Conservation (phyloP, 2,329 filamentous ascomycete genomes). For the Aurifilum marmelostoma region DNA sequence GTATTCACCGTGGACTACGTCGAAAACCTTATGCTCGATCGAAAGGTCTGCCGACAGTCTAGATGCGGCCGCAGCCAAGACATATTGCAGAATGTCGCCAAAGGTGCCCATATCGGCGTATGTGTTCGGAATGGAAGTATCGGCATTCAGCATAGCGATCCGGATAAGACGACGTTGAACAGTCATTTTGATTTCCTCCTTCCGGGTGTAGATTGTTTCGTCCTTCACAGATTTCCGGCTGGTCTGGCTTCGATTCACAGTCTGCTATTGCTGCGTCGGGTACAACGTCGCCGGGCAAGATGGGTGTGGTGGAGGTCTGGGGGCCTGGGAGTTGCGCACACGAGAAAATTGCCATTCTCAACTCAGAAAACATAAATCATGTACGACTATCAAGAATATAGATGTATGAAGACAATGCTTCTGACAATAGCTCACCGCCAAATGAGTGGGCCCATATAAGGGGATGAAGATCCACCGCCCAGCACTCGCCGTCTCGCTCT, state of each 20-base stretch:
- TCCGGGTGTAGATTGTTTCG: not conserved
- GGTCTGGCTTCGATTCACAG: not conserved
- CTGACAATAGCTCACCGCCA: constrained; percentile 22
- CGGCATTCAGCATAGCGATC: constrained; percentile 25
- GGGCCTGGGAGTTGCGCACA: not conserved
- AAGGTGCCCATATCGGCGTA: constrained; percentile 23
- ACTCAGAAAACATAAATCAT: not conserved
- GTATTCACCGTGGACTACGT: constrained; percentile 23
- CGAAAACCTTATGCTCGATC: constrained; percentile 16
- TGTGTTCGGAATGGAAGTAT: constrained; percentile 22
- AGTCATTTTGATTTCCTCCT: not conserved
- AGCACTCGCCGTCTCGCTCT: constrained; percentile 1
- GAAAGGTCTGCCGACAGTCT: not conserved
- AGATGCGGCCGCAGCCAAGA: constrained; percentile 16
- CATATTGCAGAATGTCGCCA: constrained; percentile 21
- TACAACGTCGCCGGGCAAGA: not conserved
- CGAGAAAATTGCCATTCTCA: not conserved
- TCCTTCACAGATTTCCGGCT: not conserved
- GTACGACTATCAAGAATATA: not conserved
- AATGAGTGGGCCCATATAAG: constrained; percentile 20
- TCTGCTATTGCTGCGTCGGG: not conserved
- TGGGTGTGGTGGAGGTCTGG: not conserved
- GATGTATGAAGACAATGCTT: not conserved
- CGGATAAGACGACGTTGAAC: constrained; percentile 2
- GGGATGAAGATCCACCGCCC: constrained; percentile 21